These are phyloP conservation scores for Peterozyma xylosa DNA, from an alignment of 805 yeast species.

Conservation along the genomic window DNA sequence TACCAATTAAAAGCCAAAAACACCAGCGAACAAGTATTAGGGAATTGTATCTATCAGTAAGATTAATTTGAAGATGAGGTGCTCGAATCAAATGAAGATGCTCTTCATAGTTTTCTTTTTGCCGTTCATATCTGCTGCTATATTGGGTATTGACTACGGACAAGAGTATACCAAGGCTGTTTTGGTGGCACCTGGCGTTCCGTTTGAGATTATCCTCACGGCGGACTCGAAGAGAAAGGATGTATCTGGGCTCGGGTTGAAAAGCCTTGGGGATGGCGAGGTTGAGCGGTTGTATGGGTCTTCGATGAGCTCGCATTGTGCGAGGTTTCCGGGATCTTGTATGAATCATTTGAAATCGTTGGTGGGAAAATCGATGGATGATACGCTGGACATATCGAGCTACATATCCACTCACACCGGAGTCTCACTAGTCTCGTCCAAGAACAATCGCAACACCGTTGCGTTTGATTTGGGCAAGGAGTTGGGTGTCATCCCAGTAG, in stretches of 20 bases:
- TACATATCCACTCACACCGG: constrained; percentile 58
- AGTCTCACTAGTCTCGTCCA: constrained; percentile 31
- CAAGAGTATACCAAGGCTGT: constrained; percentile 82
- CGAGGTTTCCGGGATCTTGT: constrained; percentile 69
- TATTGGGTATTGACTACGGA: constrained; percentile 86
- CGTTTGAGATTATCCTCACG: constrained; percentile 81
- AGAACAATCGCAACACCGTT: constrained; percentile 43
- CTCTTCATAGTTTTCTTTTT: constrained; percentile 14
- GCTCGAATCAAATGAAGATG: constrained; percentile 4
- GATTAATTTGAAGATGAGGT: no score
- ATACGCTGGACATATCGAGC: constrained; percentile 30
- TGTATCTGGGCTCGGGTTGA: constrained; percentile 66
- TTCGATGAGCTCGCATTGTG: constrained; percentile 58
- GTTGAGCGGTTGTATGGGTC: constrained; percentile 75
- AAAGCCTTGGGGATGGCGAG: constrained; percentile 31
- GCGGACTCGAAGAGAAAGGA: constrained; percentile 92
- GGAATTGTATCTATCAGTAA: no score
- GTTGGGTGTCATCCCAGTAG: constrained; percentile 40
- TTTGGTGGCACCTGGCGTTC: constrained; percentile 83
- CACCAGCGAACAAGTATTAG: no score
- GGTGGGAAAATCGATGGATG: constrained; percentile 54
- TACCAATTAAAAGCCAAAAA: no score
- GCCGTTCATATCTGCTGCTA: constrained; percentile 38
- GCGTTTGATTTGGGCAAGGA: constrained; percentile 41
- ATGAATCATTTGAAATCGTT: constrained; percentile 62